Evolutionary conservation across 176 grass and related monocot species (phyloP), one percentile per base, ranked within the genome.

Genomic region (Luzula sylvatica): DNA sequence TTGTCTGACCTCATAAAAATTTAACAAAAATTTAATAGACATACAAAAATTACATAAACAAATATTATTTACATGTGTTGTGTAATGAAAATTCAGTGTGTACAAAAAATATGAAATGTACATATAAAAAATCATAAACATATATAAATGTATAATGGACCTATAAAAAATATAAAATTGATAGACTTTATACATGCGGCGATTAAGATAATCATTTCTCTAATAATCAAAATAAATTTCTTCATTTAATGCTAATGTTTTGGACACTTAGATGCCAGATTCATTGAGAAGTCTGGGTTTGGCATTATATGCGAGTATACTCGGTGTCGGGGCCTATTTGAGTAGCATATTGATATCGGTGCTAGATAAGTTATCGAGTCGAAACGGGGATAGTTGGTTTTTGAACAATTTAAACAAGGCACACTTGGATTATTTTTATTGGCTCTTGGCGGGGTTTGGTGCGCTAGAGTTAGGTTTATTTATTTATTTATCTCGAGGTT

Each of bases 391-490:
- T 22, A 61, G 54, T 51, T 76, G 73, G 65, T 76, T 76, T 24
- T n/a, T 7, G 15, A 52, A 76, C n/a, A 69, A 76, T 43, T 27
- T 69, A 5, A 69, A 76, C 55, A 49, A 47, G 3, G 73, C 73
- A 14, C 73, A 69, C 35, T 30, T 76, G 1, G 73, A 69, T 46
- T 62, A 76, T 7, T 69, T 69, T 55, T 76, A 76, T 58, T 76
- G 65, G 55, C 18, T 22, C 25, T 45, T 76, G 24, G 73, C 55
- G 20, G 73, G 46, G 11, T 51, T 76, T 11, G 21, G 35, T 5
- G 47, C 55, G 1, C 4, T 76, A 3, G 46, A 69, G n/a, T 15
- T 76, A 28, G n/a, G 42, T 5, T 49, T 55, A 2, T 69, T 76
- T 52, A 4, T 63, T 11, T 39, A 76, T 39, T 53, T 76, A 1